Evolutionary conservation across 768 basidiomycete genomes (phyloP).

Genomic region (Melanogaster broomeanus): DNA sequence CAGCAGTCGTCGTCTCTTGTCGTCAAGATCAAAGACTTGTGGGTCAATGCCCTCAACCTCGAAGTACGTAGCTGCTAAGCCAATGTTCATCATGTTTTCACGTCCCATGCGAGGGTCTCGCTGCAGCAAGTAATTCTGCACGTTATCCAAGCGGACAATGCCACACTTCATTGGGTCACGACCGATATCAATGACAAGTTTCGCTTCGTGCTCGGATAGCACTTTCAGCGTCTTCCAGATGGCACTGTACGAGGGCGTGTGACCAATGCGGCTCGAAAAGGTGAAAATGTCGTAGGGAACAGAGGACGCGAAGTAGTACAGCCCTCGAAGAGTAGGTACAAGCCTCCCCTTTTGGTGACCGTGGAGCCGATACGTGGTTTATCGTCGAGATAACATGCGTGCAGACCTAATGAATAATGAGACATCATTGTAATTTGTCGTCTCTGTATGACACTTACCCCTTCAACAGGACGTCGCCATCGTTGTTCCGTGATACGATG

Average conservation of each 20-base stretch:
- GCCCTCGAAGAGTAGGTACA: constrained; percentile 16
- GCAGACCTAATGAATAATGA: constrained; percentile 2
- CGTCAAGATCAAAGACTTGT: too few species aligned
- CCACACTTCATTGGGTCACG: constrained; percentile 14
- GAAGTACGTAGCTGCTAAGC: too few species aligned
- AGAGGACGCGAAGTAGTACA: constrained; percentile 19
- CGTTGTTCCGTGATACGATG: not conserved
- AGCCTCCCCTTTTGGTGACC: constrained; percentile 19
- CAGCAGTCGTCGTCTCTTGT: too few species aligned
- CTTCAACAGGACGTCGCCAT: not conserved
- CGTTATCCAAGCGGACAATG: constrained; percentile 28
- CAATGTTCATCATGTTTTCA: too few species aligned
- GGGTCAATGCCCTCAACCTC: too few species aligned
- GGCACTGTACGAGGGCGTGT: constrained; percentile 22
- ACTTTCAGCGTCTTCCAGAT: constrained; percentile 13
- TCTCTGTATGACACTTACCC: not conserved
- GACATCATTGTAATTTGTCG: not conserved
- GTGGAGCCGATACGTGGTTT: constrained; percentile 4
- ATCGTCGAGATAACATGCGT: constrained; percentile 9
- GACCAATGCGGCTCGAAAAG: constrained; percentile 8
- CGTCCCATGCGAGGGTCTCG: constrained; percentile 31
- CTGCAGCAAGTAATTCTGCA: constrained; percentile 30
- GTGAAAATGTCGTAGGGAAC: constrained; percentile 16
- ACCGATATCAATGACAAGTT: constrained; percentile 6
- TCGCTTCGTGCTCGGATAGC: constrained; percentile 24